Base-by-base conservation (phyloP, 345 rosid species). In the Populus tremula region DNA sequence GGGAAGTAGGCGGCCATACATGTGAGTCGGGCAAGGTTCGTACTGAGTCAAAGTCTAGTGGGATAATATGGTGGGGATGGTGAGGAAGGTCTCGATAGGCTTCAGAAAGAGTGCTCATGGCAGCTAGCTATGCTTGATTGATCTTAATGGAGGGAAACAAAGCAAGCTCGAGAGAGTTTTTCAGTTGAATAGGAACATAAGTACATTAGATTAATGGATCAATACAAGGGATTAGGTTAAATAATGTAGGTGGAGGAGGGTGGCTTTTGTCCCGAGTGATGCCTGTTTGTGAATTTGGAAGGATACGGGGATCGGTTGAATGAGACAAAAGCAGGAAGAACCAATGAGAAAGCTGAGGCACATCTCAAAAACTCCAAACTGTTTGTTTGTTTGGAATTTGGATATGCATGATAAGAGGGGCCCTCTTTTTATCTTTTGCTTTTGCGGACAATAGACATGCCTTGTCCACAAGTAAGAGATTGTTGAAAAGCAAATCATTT, bases 21-120 rank as follows among this genome's bases (percentile, higher is more conserved):
- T 90, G 89, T 2, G 97, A 85, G 41, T 92, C 91, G 1, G 94
- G 94, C 13, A 90, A 81, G 47, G 81, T 65, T 23, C 61, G 23
- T 65, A 86, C 71, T 6, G 94, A 83, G 31, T 81, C 78, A 70
- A 92, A 90, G 79, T 92, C 94, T 29, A 84, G 50, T 10, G 93
- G 94, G 72, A 83, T 82, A 68, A 81, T 80, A 29, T 84, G 85
- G 82, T 80, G 84, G 71, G 78, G 91, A 45, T 81, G 89, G 75
- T 82, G 87, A 67, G 92, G 93, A 77, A 82, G 79, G 66, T 88
- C 89, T 72, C 76, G 77, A 70, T 78, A 90, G 61, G 77, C 93
- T 72, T 89, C 84, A 31, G 92, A 83, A 77, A 91, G 83, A 76
- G 84, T 79, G 72, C 63, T 76, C 85, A 80, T 84, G 18, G 47